Evolutionary conservation across 208 protist genomes (phyloP), one percentile per base, ranked within the genome.

Genomic region (Tritrichomonas musculus): DNA sequence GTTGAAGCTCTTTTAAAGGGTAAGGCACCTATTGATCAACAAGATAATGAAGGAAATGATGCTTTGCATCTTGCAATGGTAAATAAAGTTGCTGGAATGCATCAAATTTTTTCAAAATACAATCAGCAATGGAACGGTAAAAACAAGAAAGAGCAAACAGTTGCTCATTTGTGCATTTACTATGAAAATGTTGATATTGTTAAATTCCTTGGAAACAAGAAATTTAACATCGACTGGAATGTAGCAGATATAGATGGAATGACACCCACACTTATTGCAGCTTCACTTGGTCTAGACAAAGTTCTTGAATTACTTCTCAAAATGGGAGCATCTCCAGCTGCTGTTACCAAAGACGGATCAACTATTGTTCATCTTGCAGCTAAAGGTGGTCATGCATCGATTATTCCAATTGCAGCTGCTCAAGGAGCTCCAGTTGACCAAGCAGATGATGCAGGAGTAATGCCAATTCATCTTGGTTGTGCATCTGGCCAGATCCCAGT

Each of bases 161-260:
- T 65, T 36, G 57, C 64, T 20, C 64, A 72, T 92, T 33, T 92
- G 36, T 9, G 8, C 4, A 72, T 72, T 44, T 53, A 33, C 20
- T 72, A 72, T 33, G n/a, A 44, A 53, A 41, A 1, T 11, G 8
- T 44, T 27, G 84, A 92, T 9, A 44, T 72, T 4, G 55, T 92
- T n/a, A 72, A 92, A 44, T 65, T 92, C 33, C 64, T 92, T n/a
- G 27, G n/a, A 8, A 65, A 92, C 22, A 92, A 72, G 33, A 92
- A 92, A 47, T 77, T n/a, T 20, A 1, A 1, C 0, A 44, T 77
- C 20, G 36, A 77, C 36, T 77, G 69, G 69, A 77, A 77, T 77
- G 33, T 44, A 27, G 69, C 69, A 36, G 69, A 77, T 44, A 20
- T 11, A 5, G 69, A 77, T 47, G 69, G 69, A 47, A 36, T 77